These are phyloP conservation scores for Melanopsichium pennsylvanicum DNA, from an alignment of 1,284 basidiomycete genomes.

Conservation along the genomic window DNA sequence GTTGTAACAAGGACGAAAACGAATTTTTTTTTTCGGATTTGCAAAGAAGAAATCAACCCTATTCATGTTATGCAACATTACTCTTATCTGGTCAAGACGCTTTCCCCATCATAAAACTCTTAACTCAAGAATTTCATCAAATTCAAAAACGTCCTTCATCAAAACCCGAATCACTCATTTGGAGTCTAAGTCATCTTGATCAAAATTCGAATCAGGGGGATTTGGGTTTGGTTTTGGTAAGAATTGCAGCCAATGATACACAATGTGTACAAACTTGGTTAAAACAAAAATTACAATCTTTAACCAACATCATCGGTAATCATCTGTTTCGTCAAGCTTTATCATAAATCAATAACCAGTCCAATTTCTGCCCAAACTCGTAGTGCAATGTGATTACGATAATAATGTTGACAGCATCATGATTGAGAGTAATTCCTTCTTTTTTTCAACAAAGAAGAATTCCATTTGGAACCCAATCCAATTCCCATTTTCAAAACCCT, in stretches of 20 bases:
- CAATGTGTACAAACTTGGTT: constrained; percentile 79
- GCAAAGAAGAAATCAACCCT: constrained; percentile 75
- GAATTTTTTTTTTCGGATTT: constrained; percentile 68
- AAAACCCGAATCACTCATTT: too few species aligned
- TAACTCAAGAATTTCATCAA: constrained; percentile 70
- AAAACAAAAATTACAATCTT: constrained; percentile 68
- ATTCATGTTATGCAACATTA: constrained; percentile 83
- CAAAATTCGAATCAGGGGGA: too few species aligned
- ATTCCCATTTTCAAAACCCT: constrained; percentile 1
- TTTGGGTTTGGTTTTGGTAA: constrained; percentile 71
- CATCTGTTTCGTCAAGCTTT: constrained; percentile 55
- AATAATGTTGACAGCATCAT: too few species aligned
- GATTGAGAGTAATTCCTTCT: too few species aligned
- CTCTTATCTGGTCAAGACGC: constrained; percentile 76
- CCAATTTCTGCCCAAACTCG: too few species aligned
- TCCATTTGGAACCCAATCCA: constrained; percentile 28
- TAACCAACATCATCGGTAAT: constrained; percentile 68
- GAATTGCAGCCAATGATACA: constrained; percentile 77
- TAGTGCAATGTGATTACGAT: too few species aligned
- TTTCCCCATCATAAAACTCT: constrained; percentile 67
- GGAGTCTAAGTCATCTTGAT: constrained; percentile 74
- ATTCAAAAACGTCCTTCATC: constrained; percentile 73
- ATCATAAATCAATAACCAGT: too few species aligned
- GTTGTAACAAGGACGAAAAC: too few species aligned
- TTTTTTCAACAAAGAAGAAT: background rate